Evolutionary conservation across 139 green algal genomes (phyloP), one percentile per base, ranked within the genome.

Genomic region (Penium margaritaceum): DNA sequence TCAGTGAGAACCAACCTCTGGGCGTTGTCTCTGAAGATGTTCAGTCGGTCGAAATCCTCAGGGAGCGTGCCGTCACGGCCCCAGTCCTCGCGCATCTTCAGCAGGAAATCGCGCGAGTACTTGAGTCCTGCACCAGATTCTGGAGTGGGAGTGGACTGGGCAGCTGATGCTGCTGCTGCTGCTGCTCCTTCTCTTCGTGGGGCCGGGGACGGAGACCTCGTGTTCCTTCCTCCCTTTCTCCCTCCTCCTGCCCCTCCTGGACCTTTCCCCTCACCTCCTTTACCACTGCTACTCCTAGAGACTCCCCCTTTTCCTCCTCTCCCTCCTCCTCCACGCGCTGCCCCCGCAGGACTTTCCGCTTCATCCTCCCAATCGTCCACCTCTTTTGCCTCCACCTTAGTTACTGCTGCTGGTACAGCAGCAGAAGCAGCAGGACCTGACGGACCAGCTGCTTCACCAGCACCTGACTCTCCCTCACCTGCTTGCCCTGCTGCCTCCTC

Each of bases 21-120:
- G n/a, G n/a, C 63, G 15, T 7, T 6, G 30, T 60, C 32, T 1
- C 32, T 32, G 0, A 36, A 34, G 63, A 54, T 27, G 9, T n/a
- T 30, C 2, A 6, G 33, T 17, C 21, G 58, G 15, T 46, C 24
- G n/a, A 51, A 65, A 41, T 79, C 72, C 7, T 36, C 27, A 19
- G 65, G 43, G 34, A 79, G 34, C 5, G 80, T 67, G 3, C 14
- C 3, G 9, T 53, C 29, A 4, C 34, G 17, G 17, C n/a, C n/a
- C n/a, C n/a, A n/a, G n/a, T n/a, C n/a, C n/a, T 80, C 47, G 24
- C 43, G 9, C 7, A 80, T 19, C 35, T 43, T 81, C 47, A 81
- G 43, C n/a, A 81, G 55, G 44, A 78, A 81, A 24, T 81, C 74
- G 5, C 74, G 60, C 24, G 66, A 57, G 35, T 81, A 81, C 36